phyloP scores from a whole-genome alignment of 1,284 basidiomycete genomes.

The Schizopora paradoxa region DNA sequence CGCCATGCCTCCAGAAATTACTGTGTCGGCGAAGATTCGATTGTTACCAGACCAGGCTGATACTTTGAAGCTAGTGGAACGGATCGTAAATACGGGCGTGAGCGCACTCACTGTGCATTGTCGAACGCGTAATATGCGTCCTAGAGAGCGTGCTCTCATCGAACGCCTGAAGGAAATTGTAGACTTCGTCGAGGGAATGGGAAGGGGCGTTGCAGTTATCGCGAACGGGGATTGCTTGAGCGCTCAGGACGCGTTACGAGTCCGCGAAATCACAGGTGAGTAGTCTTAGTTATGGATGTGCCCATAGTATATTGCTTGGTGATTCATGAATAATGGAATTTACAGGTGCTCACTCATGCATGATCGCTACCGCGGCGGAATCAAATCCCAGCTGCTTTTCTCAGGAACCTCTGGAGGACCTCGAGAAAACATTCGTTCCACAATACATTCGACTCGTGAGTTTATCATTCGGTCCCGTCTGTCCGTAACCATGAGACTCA shows the following conservation, averaged over 20 bases:
- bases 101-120: constrained; percentile 93
- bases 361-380: constrained; percentile 96
- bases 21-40: constrained; percentile 90
- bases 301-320: constrained; percentile 5
- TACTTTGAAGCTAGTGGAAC: constrained; percentile 81
- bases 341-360: constrained; percentile 82
- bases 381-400: constrained; percentile 89
- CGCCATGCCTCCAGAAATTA: constrained; percentile 72
- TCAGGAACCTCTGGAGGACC: constrained; percentile 58
- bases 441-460: constrained; percentile 72
- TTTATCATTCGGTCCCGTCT: constrained; percentile 9
- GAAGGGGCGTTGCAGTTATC: constrained; percentile 75
- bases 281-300: constrained; percentile 9
- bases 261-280: constrained; percentile 71
- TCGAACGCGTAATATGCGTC: constrained; percentile 90
- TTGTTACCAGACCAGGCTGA: constrained; percentile 82
- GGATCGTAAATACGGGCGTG: constrained; percentile 85
- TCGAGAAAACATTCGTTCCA: constrained; percentile 70
- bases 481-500: constrained; percentile 9
- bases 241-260: constrained; percentile 71
- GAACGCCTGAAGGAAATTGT: constrained; percentile 82
- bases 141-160: constrained; percentile 75
- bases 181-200: constrained; percentile 66
- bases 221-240: constrained; percentile 93
- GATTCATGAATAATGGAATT: too few relatives aligned